Evolutionary conservation across 2,329 filamentous ascomycete species (phyloP), one percentile per base, ranked within the genome.

Genomic region (Monilinia laxa): DNA sequence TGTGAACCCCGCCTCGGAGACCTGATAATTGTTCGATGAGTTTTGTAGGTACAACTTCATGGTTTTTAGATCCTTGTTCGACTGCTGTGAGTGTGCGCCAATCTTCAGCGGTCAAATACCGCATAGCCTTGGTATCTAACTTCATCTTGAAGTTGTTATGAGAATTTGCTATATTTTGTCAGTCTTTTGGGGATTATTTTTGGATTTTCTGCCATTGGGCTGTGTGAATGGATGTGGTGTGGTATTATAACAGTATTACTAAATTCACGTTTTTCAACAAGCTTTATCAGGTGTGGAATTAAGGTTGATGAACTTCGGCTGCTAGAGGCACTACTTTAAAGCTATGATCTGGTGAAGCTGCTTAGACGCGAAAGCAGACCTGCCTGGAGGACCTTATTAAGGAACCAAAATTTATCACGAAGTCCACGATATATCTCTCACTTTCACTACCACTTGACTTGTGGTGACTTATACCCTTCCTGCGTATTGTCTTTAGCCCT

Each of bases 61-160:
- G 95, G 80, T 98, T 98, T 78, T 92, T 93, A 79, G 91, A 96
- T 75, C 93, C 94, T 80, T 89, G 88, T 79, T 99, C 95, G 74
- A 96, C 94, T 74, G 92, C 95, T 76, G 92, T 90, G 69, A 99
- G 89, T 70, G 97, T 93, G 73, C 91, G 87, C 92, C 96, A 99
- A 83, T 99, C 95, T 80, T 98, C 95, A 20, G 87, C 81, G 62
- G 91, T 90, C 78, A 99, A 86, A 80, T 99, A 94, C 77, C 96
- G 93, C 81, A 99, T 89, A 60, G 91, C 90, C 78, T 93, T 93
- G 60, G 94, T 93, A 78, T 99, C 93, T 78, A 99, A 87, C 83
- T 95, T 96, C 95, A 99, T 99, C 71, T 54, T 65, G 55, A 40
- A 16, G 31, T 59, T 53, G 42, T 54, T 62, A 62, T 53, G 4